phyloP scores from a whole-genome alignment of 345 rosid genomes.

The Durio zibethinus region DNA sequence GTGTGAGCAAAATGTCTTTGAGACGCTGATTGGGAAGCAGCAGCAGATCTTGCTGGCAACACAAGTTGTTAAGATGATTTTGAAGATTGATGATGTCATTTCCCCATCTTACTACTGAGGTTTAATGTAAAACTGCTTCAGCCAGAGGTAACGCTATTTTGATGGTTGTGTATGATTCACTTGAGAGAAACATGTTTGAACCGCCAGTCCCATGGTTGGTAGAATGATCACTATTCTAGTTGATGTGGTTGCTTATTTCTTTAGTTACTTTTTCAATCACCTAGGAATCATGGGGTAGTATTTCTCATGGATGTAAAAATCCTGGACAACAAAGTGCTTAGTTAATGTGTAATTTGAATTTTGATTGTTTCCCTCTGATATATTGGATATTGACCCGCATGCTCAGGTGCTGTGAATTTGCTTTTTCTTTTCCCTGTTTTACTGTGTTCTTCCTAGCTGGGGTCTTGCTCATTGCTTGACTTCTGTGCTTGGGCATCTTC shows the following conservation, averaged over 20 bases:
- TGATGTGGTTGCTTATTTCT: not conserved
- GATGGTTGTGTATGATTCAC: constrained; percentile 6
- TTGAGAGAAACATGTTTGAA: constrained; percentile 14
- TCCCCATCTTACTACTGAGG: constrained; percentile 69
- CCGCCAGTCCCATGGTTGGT: not conserved
- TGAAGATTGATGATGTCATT: constrained; percentile 95
- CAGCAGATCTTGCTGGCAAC: constrained; percentile 97
- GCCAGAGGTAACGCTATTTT: constrained; percentile 9
- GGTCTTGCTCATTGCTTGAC: no score
- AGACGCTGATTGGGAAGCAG: constrained; percentile 95
- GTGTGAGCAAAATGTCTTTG: constrained; percentile 86
- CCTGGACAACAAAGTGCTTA: not conserved
- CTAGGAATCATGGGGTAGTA: not conserved
- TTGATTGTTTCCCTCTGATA: not conserved
- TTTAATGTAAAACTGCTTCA: constrained; percentile 8
- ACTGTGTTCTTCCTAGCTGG: no score
- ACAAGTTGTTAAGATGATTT: constrained; percentile 95
- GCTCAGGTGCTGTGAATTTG: no score
- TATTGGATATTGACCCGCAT: no score
- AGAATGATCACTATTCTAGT: not conserved
- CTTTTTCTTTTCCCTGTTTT: no score
- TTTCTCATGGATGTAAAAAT: not conserved
- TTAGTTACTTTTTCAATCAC: not conserved
- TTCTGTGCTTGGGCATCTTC: no score
- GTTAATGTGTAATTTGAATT: not conserved